These are phyloP conservation scores for Ceratocystis cubensis DNA, from an alignment of 2,329 filamentous ascomycete species.

Conservation along the genomic window DNA sequence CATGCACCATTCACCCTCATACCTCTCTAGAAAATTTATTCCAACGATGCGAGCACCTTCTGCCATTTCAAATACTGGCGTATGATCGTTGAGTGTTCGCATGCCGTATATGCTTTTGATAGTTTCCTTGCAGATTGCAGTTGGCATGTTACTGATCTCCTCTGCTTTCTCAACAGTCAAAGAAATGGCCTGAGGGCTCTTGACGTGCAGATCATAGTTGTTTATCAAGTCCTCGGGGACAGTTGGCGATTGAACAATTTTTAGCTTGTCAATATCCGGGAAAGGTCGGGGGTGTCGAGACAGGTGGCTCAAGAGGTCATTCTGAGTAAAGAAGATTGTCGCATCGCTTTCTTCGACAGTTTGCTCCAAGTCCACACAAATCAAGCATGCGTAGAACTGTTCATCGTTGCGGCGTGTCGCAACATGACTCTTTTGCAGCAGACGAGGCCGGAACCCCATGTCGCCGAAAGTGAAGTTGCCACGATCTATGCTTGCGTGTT, in stretches of 20 bases:
- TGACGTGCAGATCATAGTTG: slow-evolving; percentile 43
- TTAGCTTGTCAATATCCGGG: slow-evolving; percentile 37
- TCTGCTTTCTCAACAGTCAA: slow-evolving; percentile 32
- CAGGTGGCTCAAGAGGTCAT: slow-evolving; percentile 41
- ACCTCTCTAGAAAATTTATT: slow-evolving; percentile 39
- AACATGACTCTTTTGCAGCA: slow-evolving; percentile 45
- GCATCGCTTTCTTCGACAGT: slow-evolving; percentile 43
- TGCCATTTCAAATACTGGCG: slow-evolving; percentile 36
- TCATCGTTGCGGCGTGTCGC: slow-evolving; percentile 39
- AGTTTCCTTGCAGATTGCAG: slow-evolving; percentile 35
- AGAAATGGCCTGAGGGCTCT: slow-evolving; percentile 31
- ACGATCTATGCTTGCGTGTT: slow-evolving; percentile 28
- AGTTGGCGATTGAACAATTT: slow-evolving; percentile 35
- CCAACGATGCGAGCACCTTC: slow-evolving; percentile 39
- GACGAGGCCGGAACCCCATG: slow-evolving; percentile 40
- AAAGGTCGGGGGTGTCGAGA: slow-evolving; percentile 42
- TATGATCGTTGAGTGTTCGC: slow-evolving; percentile 35
- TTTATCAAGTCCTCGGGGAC: slow-evolving; percentile 33
- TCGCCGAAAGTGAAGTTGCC: slow-evolving; percentile 37
- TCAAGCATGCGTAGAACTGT: slow-evolving; percentile 42
- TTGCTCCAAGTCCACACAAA: slow-evolving; percentile 39
- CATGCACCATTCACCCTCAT: slow-evolving; percentile 44
- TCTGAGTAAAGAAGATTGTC: slow-evolving; percentile 44
- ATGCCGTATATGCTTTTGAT: slow-evolving; percentile 38
- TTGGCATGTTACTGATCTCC: slow-evolving; percentile 34